These are phyloP conservation scores for Kodamaea sp. DNA, from an alignment of 1,139 yeast genomes.

Conservation along the genomic window DNA sequence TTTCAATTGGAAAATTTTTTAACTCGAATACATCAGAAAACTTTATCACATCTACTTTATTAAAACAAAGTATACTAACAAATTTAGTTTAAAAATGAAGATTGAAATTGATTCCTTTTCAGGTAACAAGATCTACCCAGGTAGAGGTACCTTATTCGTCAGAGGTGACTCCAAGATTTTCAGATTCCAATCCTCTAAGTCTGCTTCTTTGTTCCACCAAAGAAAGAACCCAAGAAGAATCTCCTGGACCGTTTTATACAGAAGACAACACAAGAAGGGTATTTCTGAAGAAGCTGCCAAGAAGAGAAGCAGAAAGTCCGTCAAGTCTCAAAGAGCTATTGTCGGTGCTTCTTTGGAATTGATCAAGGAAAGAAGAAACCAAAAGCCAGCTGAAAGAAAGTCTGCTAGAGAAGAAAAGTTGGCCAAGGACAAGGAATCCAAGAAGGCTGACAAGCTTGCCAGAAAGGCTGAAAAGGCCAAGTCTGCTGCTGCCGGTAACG, in stretches of 20 bases:
- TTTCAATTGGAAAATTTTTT: too few species aligned
- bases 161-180: conserved; percentile 99
- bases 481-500: conserved; percentile 68
- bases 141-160: conserved; percentile 98
- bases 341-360: conserved; percentile 99
- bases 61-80: conserved; percentile 19
- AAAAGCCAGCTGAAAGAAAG: conserved; percentile 97
- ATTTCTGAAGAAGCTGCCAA: conserved; percentile 95
- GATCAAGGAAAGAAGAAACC: conserved; percentile 95
- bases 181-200: conserved; percentile 98
- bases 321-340: conserved; percentile 98
- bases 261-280: conserved; percentile 99
- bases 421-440: conserved; percentile 91
- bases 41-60: neutral
- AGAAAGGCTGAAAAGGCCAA: conserved; percentile 95
- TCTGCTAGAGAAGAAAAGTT: conserved; percentile 93
- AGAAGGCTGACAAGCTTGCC: conserved; percentile 89
- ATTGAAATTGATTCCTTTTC: conserved; percentile 99
- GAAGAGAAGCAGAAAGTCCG: conserved; percentile 97
- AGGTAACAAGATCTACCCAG: conserved; percentile 99
- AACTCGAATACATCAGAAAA: too few species aligned
- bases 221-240: conserved; percentile 99
- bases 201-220: conserved; percentile 98
- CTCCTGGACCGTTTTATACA: conserved; percentile 98
- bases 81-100: conserved; percentile 64